These are phyloP conservation scores for Starmera dryadoides DNA, from an alignment of 805 yeast species.

Conservation along the genomic window DNA sequence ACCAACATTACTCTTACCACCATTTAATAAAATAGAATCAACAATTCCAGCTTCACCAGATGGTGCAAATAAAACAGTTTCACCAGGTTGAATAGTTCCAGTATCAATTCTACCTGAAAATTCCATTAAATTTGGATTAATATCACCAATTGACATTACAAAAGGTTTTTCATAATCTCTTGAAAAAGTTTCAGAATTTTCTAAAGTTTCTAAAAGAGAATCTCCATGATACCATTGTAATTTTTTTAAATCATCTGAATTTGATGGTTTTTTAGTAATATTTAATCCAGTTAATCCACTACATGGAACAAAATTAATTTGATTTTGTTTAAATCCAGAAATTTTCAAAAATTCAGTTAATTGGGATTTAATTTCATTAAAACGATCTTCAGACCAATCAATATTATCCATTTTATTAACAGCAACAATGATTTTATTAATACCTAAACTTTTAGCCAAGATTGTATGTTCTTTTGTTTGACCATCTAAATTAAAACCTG, in stretches of 20 bases:
- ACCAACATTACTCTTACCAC: constrained; percentile 73
- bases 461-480: constrained; percentile 95
- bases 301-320: constrained; percentile 83
- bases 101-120: constrained; percentile 94
- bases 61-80: constrained; percentile 86
- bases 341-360: constrained; percentile 75
- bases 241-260: constrained; percentile 42
- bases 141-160: constrained; percentile 86
- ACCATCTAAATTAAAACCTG: constrained; percentile 92
- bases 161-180: constrained; percentile 85
- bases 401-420: constrained; percentile 94
- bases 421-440: constrained; percentile 79
- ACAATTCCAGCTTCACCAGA: constrained; percentile 87
- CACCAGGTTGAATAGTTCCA: constrained; percentile 87
- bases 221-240: constrained; percentile 47
- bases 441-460: constrained; percentile 86
- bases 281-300: constrained; percentile 91
- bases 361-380: constrained; percentile 71
- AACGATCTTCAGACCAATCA: constrained; percentile 79
- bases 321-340: constrained; percentile 79
- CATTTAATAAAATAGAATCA: constrained; percentile 87
- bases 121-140: constrained; percentile 86
- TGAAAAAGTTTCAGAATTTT: constrained; percentile 70
- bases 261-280: constrained; percentile 79
- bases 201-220: constrained; percentile 82